Evolutionary conservation across 495 filamentous ascomycete genomes (phyloP), one percentile per base, ranked within the genome.

Genomic region (Cenococcum geophilum): DNA sequence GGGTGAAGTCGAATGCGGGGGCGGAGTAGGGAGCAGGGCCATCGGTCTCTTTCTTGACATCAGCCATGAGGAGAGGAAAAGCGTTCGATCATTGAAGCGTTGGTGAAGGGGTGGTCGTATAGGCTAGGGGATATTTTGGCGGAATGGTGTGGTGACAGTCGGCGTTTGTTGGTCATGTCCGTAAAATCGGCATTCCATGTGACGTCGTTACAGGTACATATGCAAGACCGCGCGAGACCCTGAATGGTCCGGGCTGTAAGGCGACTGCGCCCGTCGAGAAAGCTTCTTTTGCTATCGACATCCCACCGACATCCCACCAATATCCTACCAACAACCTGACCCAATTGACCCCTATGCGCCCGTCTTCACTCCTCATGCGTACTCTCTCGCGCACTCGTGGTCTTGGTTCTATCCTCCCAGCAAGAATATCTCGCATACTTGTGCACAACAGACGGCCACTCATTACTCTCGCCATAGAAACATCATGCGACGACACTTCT

Each of bases 401-500:
- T 18, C 18, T 4, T 18, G 14, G 4, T 18, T 18, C 40, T 14
- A 14, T 14, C 18, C 14, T 45, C 11, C 40, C 18, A 6, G 14
- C 36, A 16, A 18, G 40, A 45, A 45, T 45, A 45, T 18, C 40
- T 18, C 40, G 40, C 4, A 45, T 2, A 23, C 49, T 27, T 27
- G 5, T 52, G 18, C 49, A 25, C 23, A 1, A 27, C 25, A 23
- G n/a, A 23, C 79, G 80, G 25, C 70, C 72, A 8, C 76, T 89
- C 48, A 71, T 89, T 16, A 92, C 89, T 0, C 84, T 97, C 36
- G 92, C 89, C 18, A 95, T 97, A 70, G 92, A 97, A 76, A 89
- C 88, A 16, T 96, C 92, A n/a, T 97, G 86, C 78, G 93, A 98
- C 74, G 93, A 98, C 76, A 96, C 92, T 1, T 92, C 88, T 45